Evolutionary conservation across 2,329 filamentous ascomycete species (phyloP).

Genomic region (Penicillium corylophilum): DNA sequence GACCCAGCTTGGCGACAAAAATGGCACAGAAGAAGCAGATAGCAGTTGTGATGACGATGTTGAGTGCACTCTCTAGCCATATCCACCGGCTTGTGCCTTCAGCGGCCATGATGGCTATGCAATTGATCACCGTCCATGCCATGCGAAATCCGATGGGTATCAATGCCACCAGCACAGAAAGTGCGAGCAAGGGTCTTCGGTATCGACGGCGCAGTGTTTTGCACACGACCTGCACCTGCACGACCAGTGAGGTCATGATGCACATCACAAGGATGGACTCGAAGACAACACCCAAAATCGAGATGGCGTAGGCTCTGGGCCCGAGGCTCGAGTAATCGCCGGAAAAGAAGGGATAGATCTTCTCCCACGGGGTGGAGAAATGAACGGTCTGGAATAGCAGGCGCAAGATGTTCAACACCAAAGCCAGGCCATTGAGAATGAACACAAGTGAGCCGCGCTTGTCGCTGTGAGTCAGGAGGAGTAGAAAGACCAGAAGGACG

Average conservation of each 20-base stretch:
- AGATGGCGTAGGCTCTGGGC: constrained; percentile 44
- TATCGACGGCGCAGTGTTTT: constrained; percentile 48
- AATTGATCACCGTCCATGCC: constrained; percentile 52
- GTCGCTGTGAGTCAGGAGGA: constrained; percentile 64
- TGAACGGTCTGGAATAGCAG: constrained; percentile 47
- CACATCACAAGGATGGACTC: constrained; percentile 54
- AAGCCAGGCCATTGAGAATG: constrained; percentile 61
- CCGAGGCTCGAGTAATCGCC: constrained; percentile 55
- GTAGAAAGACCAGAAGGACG: constrained; percentile 63
- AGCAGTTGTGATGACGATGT: constrained; percentile 55
- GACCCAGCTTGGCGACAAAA: constrained; percentile 61
- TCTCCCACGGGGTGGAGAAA: constrained; percentile 60
- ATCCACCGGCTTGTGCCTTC: constrained; percentile 28
- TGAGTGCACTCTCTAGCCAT: constrained; percentile 46
- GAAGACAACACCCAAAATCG: constrained; percentile 51
- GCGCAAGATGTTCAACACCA: constrained; percentile 62
- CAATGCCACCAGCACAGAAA: constrained; percentile 52
- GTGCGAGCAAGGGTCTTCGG: constrained; percentile 46
- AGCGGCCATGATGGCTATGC: constrained; percentile 35
- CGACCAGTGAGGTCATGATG: constrained; percentile 59
- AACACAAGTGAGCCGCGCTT: constrained; percentile 67
- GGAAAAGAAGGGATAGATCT: constrained; percentile 61
- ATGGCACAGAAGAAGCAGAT: constrained; percentile 64
- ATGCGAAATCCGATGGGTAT: constrained; percentile 56
- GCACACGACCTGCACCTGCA: constrained; percentile 65